Evolutionary conservation across 441 rosid species (phyloP).

Genomic region (Raphanus hybrid): DNA sequence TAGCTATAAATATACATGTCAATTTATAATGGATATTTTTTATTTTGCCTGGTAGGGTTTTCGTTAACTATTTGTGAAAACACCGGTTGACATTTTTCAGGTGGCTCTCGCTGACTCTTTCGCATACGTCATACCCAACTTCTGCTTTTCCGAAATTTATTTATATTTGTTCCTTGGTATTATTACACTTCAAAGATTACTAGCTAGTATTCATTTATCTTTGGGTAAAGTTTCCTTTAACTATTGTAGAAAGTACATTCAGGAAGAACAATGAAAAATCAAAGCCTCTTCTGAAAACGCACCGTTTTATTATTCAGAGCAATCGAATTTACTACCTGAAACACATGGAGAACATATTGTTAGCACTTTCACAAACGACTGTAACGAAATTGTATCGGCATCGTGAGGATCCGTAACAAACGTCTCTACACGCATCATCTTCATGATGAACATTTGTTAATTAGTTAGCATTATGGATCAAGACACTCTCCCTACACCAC

Average conservation of each 20-base stretch:
- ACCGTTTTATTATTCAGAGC: background rate
- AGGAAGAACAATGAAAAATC: background rate
- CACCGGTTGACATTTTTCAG: conserved; percentile 8
- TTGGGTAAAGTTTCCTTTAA: background rate
- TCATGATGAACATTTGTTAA: background rate
- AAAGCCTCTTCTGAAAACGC: background rate
- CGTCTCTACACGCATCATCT: background rate
- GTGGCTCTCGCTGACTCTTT: conserved; percentile 5
- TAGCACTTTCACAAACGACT: background rate
- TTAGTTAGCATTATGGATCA: background rate
- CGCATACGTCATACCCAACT: background rate
- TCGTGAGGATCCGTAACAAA: background rate
- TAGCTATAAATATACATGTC: background rate
- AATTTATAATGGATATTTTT: conserved; percentile 2
- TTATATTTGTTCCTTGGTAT: background rate
- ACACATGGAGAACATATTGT: background rate
- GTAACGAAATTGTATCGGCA: background rate
- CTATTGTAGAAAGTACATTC: background rate
- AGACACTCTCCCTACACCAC: background rate
- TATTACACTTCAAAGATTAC: background rate
- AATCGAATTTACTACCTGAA: background rate
- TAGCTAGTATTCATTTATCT: background rate
- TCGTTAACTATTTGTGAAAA: background rate
- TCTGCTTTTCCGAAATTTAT: background rate
- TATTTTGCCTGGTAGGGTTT: conserved; percentile 1